Conservation (phyloP, 2,329 filamentous ascomycete species). For the Sporothrix schenckii region DNA sequence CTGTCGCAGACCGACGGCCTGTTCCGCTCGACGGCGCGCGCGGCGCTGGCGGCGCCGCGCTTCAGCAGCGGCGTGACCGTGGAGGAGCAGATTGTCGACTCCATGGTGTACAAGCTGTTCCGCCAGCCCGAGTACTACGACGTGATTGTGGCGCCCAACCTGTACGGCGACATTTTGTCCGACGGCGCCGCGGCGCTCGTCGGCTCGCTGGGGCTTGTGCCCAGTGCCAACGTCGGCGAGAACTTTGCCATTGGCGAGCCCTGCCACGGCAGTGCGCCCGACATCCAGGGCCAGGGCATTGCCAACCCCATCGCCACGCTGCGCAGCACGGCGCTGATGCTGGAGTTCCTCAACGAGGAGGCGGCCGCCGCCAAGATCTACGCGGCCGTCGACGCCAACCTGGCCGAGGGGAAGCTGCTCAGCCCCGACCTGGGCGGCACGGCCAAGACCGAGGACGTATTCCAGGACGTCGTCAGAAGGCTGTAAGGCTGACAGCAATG, state of each 20-base stretch:
- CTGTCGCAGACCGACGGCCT: conserved; percentile 94
- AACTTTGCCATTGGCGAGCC: conserved; percentile 96
- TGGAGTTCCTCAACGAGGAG: conserved; percentile 91
- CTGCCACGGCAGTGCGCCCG: conserved; percentile 93
- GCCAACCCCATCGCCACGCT: conserved; percentile 97
- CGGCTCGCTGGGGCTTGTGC: conserved; percentile 87
- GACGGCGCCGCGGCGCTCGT: conserved; percentile 95
- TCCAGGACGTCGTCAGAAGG: conserved; percentile 82
- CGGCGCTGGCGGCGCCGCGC: conserved; percentile 66
- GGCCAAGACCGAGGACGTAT: conserved; percentile 81
- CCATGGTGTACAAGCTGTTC: conserved; percentile 99
- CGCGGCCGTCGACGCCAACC: conserved; percentile 83
- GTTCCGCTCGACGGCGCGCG: conserved; percentile 79
- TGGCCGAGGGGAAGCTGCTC: conserved; percentile 79
- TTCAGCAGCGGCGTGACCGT: conserved; percentile 66
- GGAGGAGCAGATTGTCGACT: conserved; percentile 98
- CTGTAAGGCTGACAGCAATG: conserved; percentile 56
- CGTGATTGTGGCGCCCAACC: conserved; percentile 94
- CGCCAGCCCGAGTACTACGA: conserved; percentile 94
- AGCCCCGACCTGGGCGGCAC: conserved; percentile 89
- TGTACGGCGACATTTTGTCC: conserved; percentile 96
- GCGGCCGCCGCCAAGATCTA: conserved; percentile 88
- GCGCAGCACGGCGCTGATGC: conserved; percentile 87
- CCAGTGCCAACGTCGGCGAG: conserved; percentile 92
- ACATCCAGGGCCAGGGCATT: conserved; percentile 90